Evolutionary conservation across 2,329 filamentous ascomycete genomes (phyloP), one percentile per base, ranked within the genome.

Genomic region (Basipetospora chlamydospora): DNA sequence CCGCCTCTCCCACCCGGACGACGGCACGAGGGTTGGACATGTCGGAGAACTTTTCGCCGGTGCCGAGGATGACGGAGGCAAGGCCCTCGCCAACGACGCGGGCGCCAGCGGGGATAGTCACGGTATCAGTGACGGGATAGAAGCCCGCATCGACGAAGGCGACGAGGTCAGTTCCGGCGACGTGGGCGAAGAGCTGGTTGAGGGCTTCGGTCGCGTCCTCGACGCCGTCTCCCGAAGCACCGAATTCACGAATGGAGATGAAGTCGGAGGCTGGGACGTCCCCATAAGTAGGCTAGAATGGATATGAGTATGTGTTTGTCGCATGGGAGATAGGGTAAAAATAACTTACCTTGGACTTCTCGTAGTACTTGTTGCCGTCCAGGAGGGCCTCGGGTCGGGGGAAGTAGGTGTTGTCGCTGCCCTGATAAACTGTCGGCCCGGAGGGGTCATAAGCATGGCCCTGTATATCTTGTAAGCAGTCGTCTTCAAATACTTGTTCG

Each of bases 181-280:
- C 48, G 40, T 47, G 47, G 70, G 63, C 44, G 41, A 88, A 64
- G 11, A 81, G 69, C 12, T 59, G 59, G 48, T 85, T 79, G 39
- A 90, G 69, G 11, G 71, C 73, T 6, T 61, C 62, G 1, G 83
- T 87, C 49, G 90, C 84, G 44, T 90, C 83, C 1, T 80, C 77
- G 2, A 54, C 52, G 25, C 81, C 83, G 47, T 90, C 80, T 42
- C 83, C 84, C 47, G 66, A 75, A 38, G 77, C 80, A 26, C 81
- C 80, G 11, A 61, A 62, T 11, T 62, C 63, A 45, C 80, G 81
- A 48, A 83, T 73, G 40, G 74, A 80, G 46, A 83, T 52, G 50
- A 90, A 85, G 6, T 66, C 62, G 2, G 62, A 63, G 2, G 64
- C 63, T 1, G 72, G 58, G 3, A 77, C 48, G 20, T 65, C 54